Evolutionary conservation across 495 filamentous ascomycete species (phyloP), one percentile per base, ranked within the genome.

Genomic region (Bombardia bombarda): DNA sequence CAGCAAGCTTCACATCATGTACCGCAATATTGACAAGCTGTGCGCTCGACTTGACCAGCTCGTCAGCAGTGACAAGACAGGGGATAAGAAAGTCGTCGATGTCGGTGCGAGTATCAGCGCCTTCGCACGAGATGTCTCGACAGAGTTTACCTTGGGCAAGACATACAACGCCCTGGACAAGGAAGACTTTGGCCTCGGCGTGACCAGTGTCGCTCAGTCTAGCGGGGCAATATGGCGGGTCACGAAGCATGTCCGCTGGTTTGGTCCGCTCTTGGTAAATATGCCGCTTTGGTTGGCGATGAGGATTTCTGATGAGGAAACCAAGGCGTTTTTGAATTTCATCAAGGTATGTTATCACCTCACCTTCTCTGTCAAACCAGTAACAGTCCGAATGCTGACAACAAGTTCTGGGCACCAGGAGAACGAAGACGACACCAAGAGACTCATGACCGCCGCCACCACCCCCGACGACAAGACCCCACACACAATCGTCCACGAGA

Each of bases 91-190:
- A n/a, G n/a, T n/a, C n/a, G n/a, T n/a, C n/a, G n/a, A n/a, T n/a
- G n/a, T n/a, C n/a, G n/a, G n/a, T n/a, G n/a, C n/a, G n/a, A n/a
- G n/a, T n/a, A n/a, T n/a, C n/a, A n/a, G n/a, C n/a, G n/a, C n/a
- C n/a, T n/a, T n/a, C n/a, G 68, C 90, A 93, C 86, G 50, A 12
- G 56, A 60, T 24, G 49, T 49, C 0, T 36, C 52, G 6, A 51
- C 36, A 10, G 58, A 61, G 23, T 64, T 57, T 20, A 52, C 56
- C 17, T 10, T 61, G 8, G 53, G 53, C 1, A 55, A 55, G 36
- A 32, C 41, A 9, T 57, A 61, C 32, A 43, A 49, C 21, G 49
- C 48, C 21, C 51, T 64, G 10, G 56, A 57, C 33, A 9, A 19
- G 38, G 51, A 53, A 3, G 58, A 64, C 24, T 64, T 61, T 28